A percentile compares a stretch with the other conserved stretches of the same genome.
Evolutionary conservation across 306 rosid species (phyloP).

Genomic region (Gastrolobium villosum): DNA sequence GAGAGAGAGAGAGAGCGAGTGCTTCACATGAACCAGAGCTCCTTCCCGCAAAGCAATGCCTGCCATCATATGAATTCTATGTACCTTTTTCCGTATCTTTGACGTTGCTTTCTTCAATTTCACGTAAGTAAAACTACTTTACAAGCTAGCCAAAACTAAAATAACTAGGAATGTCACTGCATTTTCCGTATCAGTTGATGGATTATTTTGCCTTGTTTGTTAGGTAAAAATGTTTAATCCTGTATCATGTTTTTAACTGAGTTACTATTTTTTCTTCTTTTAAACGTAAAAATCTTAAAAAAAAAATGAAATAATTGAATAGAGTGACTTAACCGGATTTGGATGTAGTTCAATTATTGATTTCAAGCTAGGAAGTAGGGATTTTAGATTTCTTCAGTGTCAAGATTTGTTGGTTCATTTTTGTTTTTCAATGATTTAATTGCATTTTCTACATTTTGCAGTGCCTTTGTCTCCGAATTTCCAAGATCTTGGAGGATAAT

Average conservation of each 20-base stretch:
- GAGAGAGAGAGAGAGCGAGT: slow-evolving; percentile 38
- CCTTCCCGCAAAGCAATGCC: slow-evolving; percentile 79
- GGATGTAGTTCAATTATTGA: slow-evolving; percentile 4
- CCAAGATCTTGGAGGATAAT: slow-evolving; percentile 60
- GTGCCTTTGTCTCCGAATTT: slow-evolving; percentile 44
- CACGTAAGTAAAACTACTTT: neutral
- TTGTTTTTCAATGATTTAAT: neutral
- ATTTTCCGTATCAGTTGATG: slow-evolving; percentile 20
- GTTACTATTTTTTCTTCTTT: neutral
- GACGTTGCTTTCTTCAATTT: slow-evolving; percentile 39
- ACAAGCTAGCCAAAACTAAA: neutral
- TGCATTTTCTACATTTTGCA: slow-evolving; percentile 48
- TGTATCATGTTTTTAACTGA: neutral
- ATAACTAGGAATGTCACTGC: neutral
- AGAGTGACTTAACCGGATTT: neutral
- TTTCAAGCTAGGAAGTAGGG: neutral
- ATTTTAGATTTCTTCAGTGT: slow-evolving; percentile 39
- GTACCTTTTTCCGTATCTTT: slow-evolving; percentile 44
- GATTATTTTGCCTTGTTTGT: neutral
- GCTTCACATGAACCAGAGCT: slow-evolving; percentile 50
- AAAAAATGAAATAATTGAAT: neutral
- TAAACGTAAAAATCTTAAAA: no score
- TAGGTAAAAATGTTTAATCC: neutral
- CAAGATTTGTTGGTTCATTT: slow-evolving; percentile 44
- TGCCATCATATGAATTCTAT: slow-evolving; percentile 57